phyloP scores from a whole-genome alignment of 306 rosid genomes.

The Vachellia collinsii region DNA sequence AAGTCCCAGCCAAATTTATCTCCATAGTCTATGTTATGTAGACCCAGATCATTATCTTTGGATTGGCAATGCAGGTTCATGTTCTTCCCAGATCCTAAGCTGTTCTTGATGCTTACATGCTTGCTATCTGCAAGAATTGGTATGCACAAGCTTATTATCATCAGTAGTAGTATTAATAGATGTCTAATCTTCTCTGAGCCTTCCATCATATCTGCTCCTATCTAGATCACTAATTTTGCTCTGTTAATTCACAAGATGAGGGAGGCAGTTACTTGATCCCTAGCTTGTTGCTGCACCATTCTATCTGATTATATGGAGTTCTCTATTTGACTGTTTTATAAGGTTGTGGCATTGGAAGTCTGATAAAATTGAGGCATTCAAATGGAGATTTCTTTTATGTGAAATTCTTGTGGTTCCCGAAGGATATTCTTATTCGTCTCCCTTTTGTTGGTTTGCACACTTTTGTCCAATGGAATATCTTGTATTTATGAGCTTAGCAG shows the following conservation, averaged over 20 bases:
- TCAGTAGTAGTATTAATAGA: constrained; percentile 29
- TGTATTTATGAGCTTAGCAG: neutral
- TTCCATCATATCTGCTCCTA: constrained; percentile 19
- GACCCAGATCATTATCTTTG: constrained; percentile 41
- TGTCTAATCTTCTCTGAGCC: constrained; percentile 24
- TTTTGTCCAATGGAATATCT: neutral
- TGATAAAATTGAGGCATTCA: constrained; percentile 5
- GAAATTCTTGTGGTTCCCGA: neutral
- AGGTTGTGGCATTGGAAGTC: constrained; percentile 26
- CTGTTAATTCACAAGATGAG: neutral
- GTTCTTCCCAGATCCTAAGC: constrained; percentile 47
- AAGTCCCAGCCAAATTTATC: constrained; percentile 48
- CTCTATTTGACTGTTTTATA: neutral
- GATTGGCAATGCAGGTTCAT: constrained; percentile 56
- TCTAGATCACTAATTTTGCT: neutral
- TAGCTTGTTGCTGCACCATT: neutral
- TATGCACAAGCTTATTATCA: constrained; percentile 32
- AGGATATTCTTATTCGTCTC: neutral
- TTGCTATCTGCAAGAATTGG: constrained; percentile 23
- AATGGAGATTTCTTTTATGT: neutral
- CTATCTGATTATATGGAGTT: neutral
- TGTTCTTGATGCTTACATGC: constrained; percentile 53
- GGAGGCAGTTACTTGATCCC: neutral
- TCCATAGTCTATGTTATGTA: constrained; percentile 36
- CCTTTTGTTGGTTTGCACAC: neutral